These are phyloP conservation scores for Trichoderma sp. DNA, from an alignment of 2,329 filamentous ascomycete species.

Conservation along the genomic window DNA sequence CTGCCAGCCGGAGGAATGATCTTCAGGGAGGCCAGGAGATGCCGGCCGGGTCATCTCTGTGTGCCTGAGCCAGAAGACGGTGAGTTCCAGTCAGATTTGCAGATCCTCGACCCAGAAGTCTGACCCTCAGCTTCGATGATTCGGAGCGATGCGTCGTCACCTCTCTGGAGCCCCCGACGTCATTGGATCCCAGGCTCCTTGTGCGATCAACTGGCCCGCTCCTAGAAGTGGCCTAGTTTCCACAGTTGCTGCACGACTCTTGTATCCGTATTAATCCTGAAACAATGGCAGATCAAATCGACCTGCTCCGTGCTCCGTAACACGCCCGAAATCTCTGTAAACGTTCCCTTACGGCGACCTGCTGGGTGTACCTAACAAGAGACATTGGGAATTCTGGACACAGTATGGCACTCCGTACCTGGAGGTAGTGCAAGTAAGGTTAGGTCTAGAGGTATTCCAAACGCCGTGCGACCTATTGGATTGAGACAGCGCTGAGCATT, in stretches of 20 bases:
- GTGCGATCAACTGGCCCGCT: conserved; percentile 14
- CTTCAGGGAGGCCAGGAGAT: conserved; percentile 19
- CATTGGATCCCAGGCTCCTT: conserved; percentile 15
- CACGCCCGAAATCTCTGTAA: conserved; percentile 3
- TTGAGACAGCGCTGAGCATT: background rate
- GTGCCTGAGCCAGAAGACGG: conserved; percentile 2
- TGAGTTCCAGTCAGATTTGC: conserved; percentile 6
- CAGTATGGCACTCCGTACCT: background rate
- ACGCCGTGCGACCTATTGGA: background rate
- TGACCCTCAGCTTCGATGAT: background rate
- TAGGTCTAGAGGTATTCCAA: background rate
- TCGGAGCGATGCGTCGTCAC: conserved; percentile 16
- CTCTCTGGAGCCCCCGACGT: conserved; percentile 14
- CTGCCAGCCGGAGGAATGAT: conserved; percentile 14
- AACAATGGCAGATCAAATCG: conserved; percentile 27
- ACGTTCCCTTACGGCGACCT: background rate
- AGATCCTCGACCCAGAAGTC: conserved; percentile 15
- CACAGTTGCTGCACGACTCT: conserved; percentile 2
- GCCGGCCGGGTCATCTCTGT: background rate
- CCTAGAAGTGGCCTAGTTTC: conserved; percentile 10
- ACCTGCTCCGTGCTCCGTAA: conserved; percentile 18
- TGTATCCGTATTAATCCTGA: conserved; percentile 21
- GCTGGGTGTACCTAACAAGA: conserved; percentile 1
- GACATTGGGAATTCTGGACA: background rate
- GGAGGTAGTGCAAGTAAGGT: background rate